Base-by-base conservation (phyloP, 805 yeast genomes). In the Zygosaccharomyces pseudorouxii region DNA sequence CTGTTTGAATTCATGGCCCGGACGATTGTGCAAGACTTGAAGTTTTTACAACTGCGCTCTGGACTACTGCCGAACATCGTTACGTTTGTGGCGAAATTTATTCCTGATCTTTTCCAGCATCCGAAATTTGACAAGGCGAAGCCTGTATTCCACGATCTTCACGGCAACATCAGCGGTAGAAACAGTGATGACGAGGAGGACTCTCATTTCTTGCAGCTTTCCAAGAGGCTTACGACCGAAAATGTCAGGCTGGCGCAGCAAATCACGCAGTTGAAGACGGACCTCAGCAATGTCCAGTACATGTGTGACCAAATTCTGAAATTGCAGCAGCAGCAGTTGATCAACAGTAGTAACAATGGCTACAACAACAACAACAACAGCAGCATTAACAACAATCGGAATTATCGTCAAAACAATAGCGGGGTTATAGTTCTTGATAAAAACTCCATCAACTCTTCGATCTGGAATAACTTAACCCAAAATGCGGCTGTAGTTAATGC, bases 1-100 rank as follows among this genome's bases (percentile, higher is more conserved):
- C 45, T 66, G 36, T 66, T 66, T 38, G 64, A 66, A 40, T 66
- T 61, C 42, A 50, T 66, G 46, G 69, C 61, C 2, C 55, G 50
- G 19, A 51, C 59, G 3, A 51, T 63, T 4, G 50, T 66, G 7
- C 70, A 66, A 47, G 70, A 66, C 52, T 40, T 66, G 27, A 55
- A 57, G 31, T 62, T 50, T 41, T 46, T 64, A 20, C 62, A 57
- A 44, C 54, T 58, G 33, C 55, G 59, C 43, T 52, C 61, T 16
- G 37, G 44, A 12, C 39, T 63, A 16, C 51, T 64, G 40, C 63
- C 64, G 16, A 60, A 64, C 40, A 62, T 63, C 22, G 58, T 60
- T 12, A 48, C 60, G 8, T 59, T 60, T 45, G 54, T 63, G 25
- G 48, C 60, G 19, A 60, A 58, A 46, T 60, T 59, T 44, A 55